Base-by-base conservation (phyloP, 2,329 filamentous ascomycete genomes). In the Didymella keratinophila region DNA sequence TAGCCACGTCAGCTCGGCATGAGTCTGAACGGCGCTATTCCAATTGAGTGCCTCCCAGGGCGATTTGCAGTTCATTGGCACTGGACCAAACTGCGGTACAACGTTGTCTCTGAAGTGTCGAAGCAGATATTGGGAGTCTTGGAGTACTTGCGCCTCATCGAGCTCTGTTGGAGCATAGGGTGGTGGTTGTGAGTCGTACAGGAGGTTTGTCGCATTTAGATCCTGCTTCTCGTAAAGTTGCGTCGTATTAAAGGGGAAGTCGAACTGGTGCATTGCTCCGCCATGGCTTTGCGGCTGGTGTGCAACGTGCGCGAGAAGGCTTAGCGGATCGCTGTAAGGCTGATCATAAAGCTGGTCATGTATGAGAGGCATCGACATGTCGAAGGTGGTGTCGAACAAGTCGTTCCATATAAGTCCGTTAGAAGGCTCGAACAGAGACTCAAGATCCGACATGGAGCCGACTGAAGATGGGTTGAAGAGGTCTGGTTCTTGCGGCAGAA, bases 21-120 rank as follows among this genome's bases (percentile, higher is more conserved):
- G 57, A 18, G 64, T 63, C 20, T 52, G 54, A 3, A 66, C 45
- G 9, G 64, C 64, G 21, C 41, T 54, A 18, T 44, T 56, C 54
- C 64, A 50, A 7, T 64, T 59, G 12, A 67, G 53, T 11, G 63
- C 51, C 11, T 62, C 60, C 65, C 65, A 67, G 1, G 65, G 65
- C 12, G 63, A 66, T 37, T 60, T 64, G 18, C 53, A 62, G 8
- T 32, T 45, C 57, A 55, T 57, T 2, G 61, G 57, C n/a, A 65
- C 25, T 2, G 61, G 61, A 4, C 58, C 54, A 34, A 66, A 56
- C 30, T 65, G 60, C n/a, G 63, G 48, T 27, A 65, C 25, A 11
- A 66, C 39, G 41, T 43, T 10, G 27, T 61, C 52, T 39, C 60
- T 34, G 49, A 65, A 68, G 48, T 68, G 55, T 20, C 54, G 58